These are phyloP conservation scores for Chloris gayana DNA, from an alignment of 176 grass and related monocot genomes.

Conservation along the genomic window DNA sequence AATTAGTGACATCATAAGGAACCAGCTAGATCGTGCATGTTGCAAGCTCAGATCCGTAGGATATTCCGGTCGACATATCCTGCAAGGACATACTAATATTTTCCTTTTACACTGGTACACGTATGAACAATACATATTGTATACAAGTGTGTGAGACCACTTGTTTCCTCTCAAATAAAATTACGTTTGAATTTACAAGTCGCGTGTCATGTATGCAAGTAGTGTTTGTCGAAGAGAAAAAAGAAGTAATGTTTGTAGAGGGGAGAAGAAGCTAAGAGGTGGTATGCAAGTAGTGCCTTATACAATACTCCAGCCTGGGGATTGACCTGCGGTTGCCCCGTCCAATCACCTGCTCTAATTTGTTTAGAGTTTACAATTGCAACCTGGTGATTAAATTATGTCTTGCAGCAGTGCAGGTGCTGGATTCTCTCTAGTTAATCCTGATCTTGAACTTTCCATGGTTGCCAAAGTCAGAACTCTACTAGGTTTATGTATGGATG, in stretches of 20 bases:
- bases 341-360: slow-evolving; percentile 23
- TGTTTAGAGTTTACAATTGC: slow-evolving; percentile 2
- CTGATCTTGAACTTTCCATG: slow-evolving; percentile 18
- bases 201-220: slow-evolving; percentile 1
- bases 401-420: not conserved
- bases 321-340: slow-evolving; percentile 28
- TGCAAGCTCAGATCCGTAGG: slow-evolving; percentile 29
- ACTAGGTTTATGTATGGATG: slow-evolving; percentile 15
- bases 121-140: slow-evolving; percentile 4
- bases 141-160: not conserved
- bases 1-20: not conserved
- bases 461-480: slow-evolving; percentile 26
- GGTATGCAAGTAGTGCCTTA: not conserved
- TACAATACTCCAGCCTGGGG: slow-evolving; percentile 26
- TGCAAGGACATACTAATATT: not conserved
- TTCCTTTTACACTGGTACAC: slow-evolving; percentile 5
- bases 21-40: slow-evolving; percentile 31
- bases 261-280: too few species aligned
- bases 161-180: slow-evolving; percentile 24
- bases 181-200: not conserved
- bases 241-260: not conserved
- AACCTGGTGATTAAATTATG: not conserved
- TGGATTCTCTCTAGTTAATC: slow-evolving; percentile 21
- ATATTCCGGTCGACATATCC: slow-evolving; percentile 28
- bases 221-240: not conserved